phyloP scores from a whole-genome alignment of 495 filamentous ascomycete species.

The Penicillium lividum region DNA sequence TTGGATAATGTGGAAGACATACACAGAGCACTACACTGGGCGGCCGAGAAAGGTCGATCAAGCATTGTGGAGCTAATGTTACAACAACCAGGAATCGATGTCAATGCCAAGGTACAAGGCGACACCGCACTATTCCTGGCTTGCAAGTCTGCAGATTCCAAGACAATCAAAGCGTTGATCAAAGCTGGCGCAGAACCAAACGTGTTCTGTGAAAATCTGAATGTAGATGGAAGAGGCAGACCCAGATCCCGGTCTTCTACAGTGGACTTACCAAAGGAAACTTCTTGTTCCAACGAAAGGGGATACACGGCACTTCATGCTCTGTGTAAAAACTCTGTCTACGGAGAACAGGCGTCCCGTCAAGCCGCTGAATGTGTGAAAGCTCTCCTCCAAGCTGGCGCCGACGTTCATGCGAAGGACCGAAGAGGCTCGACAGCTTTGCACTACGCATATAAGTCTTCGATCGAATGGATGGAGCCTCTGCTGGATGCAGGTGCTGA shows the following conservation, averaged over 20 bases:
- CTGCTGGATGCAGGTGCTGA: conserved; percentile 3
- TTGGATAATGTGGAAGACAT: background rate
- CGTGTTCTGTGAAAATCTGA: background rate
- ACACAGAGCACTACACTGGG: background rate
- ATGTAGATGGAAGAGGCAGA: background rate
- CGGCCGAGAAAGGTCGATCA: conserved; percentile 1
- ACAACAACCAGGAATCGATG: conserved; percentile 1
- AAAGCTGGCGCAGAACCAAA: conserved; percentile 1
- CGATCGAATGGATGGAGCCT: background rate
- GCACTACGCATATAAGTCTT: background rate
- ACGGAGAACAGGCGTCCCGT: background rate
- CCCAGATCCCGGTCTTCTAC: background rate
- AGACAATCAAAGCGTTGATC: background rate
- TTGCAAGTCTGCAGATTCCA: background rate
- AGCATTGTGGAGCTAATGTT: conserved; percentile 1
- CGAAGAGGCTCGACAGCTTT: background rate
- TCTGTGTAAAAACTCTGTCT: background rate
- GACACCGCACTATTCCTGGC: background rate
- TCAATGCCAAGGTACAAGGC: background rate
- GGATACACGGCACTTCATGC: conserved; percentile 4
- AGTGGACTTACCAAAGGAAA: background rate
- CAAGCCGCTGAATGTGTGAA: conserved; percentile 2
- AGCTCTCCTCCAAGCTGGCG: background rate
- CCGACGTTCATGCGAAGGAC: background rate
- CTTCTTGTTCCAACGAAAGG: background rate